Percentiles rank a stretch among this genome's conserved stretches.
Conservation (phyloP, 2,329 filamentous ascomycete species). For the Hirsutella minnesotensis region DNA sequence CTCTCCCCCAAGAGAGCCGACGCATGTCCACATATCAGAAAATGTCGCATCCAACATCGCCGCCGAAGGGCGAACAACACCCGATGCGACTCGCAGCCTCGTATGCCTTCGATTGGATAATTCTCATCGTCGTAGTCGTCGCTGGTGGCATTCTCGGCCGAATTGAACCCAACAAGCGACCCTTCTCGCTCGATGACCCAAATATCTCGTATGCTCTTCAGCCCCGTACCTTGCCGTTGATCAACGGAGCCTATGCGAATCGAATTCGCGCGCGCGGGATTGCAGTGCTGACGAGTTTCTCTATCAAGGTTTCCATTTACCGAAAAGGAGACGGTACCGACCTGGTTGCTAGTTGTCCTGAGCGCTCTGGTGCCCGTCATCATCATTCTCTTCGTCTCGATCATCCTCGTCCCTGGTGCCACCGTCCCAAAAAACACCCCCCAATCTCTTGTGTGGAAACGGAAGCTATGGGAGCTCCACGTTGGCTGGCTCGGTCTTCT, state of each 20-base stretch:
- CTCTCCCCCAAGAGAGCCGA: not conserved
- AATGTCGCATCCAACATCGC: conserved; percentile 13
- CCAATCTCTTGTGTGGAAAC: conserved; percentile 55
- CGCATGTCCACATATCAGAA: conserved; percentile 16
- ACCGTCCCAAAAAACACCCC: conserved; percentile 53
- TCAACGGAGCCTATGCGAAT: not conserved
- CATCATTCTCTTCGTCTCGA: conserved; percentile 55
- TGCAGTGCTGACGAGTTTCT: not conserved
- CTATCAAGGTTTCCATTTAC: conserved; percentile 56
- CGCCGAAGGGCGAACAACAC: conserved; percentile 12
- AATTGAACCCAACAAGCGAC: conserved; percentile 52
- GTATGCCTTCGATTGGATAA: conserved; percentile 64
- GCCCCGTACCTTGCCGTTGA: no score
- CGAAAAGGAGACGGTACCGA: conserved; percentile 59
- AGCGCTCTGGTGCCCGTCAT: conserved; percentile 51
- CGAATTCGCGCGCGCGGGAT: not conserved
- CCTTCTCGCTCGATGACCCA: conserved; percentile 60
- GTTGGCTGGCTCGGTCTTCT: conserved; percentile 73
- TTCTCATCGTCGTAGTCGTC: conserved; percentile 47
- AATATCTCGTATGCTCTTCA: conserved; percentile 52
- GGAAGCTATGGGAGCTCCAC: conserved; percentile 87
- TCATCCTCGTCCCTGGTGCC: conserved; percentile 61
- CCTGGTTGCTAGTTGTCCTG: conserved; percentile 51
- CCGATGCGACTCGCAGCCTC: conserved; percentile 38
- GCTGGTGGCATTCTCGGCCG: conserved; percentile 47